A percentile compares a stretch with the other conserved stretches of the same genome.
phyloP scores from a whole-genome alignment of 1,284 basidiomycete genomes.

The Phlebopus sp. region DNA sequence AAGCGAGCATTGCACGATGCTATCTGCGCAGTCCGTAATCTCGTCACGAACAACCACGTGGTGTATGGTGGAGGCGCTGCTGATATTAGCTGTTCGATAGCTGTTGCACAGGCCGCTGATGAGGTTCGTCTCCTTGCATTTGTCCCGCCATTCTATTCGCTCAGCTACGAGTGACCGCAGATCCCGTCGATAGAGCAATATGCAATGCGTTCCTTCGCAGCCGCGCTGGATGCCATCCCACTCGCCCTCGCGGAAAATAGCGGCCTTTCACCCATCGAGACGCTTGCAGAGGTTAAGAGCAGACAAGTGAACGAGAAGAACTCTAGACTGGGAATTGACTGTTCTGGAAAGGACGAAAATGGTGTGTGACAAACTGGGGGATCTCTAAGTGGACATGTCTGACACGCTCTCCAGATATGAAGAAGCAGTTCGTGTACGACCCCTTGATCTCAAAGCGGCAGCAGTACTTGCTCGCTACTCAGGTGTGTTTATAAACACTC shows the following conservation, averaged over 20 bases:
- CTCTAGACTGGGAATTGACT: slow-evolving; percentile 91
- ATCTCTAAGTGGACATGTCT: neutral
- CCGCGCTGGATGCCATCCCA: slow-evolving; percentile 90
- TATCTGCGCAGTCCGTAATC: slow-evolving; percentile 94
- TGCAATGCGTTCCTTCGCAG: slow-evolving; percentile 97
- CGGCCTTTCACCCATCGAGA: slow-evolving; percentile 94
- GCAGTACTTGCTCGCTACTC: slow-evolving; percentile 96
- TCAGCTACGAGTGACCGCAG: slow-evolving; percentile 35
- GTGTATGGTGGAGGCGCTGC: slow-evolving; percentile 98
- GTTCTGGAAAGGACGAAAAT: slow-evolving; percentile 81
- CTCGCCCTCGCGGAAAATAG: slow-evolving; percentile 98
- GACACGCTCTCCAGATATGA: slow-evolving; percentile 78
- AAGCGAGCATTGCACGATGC: slow-evolving; percentile 98
- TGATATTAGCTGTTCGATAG: slow-evolving; percentile 93
- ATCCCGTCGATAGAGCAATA: slow-evolving; percentile 98
- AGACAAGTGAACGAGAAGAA: slow-evolving; percentile 88
- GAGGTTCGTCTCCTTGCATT: slow-evolving; percentile 51
- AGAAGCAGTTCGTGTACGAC: slow-evolving; percentile 95
- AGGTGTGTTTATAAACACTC: slow-evolving; percentile 50
- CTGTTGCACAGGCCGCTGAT: slow-evolving; percentile 92
- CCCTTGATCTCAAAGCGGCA: slow-evolving; percentile 97
- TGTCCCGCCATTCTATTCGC: neutral
- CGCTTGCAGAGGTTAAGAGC: slow-evolving; percentile 91
- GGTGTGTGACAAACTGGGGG: slow-evolving; percentile 48
- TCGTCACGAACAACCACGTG: slow-evolving; percentile 93